Base-by-base conservation (phyloP, 768 basidiomycete genomes). In the Phaeolepiota aurea region DNA sequence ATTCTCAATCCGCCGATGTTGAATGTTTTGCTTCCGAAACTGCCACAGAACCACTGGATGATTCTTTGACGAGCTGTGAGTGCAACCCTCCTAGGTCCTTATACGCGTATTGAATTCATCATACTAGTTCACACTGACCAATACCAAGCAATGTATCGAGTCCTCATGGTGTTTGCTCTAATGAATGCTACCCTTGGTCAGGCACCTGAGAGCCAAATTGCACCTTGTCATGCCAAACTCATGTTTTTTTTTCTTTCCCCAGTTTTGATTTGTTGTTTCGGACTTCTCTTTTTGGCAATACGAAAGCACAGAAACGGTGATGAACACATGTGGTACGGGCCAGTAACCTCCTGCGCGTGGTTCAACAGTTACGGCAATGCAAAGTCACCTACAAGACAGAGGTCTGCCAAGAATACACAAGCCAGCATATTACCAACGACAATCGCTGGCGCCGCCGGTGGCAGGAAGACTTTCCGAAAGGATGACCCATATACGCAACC, bases 111-210 rank as follows among this genome's bases (percentile, higher is more conserved):
- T n/a, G n/a, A n/a, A n/a, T n/a, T n/a, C n/a, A n/a, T n/a, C n/a
- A n/a, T 5, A 14, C 13, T 51, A 89, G 87, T 88, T 62, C 79
- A 84, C 42, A 88, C 86, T 16, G 82, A 87, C 51, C 84, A 84
- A 45, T 90, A 82, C 57, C 87, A 87, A 48, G 86, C 87, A n/a
- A 87, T 88, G 67, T 89, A 88, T 56, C 77, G 80, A 20, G 87
- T 88, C 14, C 66, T 90, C 44, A 84, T 79, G 58, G 76, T 81
- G 13, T 89, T 89, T 60, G 77, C 87, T 4, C 61, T 89, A 41
- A 77, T 90, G 58, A 89, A 88, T 51, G 77, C 82, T 37, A 68
- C 71, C 32, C 69, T 90, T 3, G 63, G 87, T 82, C 58, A 44
- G 81, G 66, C 4, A 16, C 15, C 21, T 20, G 21, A 18, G 40